A percentile compares a stretch with the other conserved stretches of the same genome.
Conservation (phyloP, 2,329 filamentous ascomycete species). For the Aspergillus caelatus region DNA sequence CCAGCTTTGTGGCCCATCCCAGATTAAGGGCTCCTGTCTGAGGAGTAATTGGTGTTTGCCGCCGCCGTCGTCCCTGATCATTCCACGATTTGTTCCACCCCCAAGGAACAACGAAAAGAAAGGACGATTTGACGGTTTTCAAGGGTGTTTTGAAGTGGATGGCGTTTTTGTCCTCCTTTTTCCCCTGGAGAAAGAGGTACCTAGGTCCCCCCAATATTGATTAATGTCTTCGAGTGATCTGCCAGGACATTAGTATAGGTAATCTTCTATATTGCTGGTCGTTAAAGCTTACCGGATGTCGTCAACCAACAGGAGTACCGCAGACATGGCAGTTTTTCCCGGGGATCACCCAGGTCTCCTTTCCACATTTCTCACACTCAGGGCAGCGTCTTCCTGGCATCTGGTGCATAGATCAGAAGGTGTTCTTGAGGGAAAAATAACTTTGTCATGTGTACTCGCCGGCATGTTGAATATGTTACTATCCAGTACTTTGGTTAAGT, state of each 20-base stretch:
- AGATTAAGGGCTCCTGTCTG: neutral
- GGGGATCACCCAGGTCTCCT: conserved; percentile 50
- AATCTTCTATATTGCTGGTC: neutral
- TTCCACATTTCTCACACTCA: conserved; percentile 37
- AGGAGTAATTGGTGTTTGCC: neutral
- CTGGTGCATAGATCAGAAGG: conserved; percentile 24
- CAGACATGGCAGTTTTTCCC: conserved; percentile 50
- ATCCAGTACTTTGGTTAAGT: neutral
- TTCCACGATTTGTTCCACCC: neutral
- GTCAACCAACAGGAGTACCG: conserved; percentile 37
- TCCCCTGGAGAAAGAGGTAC: neutral
- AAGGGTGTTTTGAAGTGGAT: neutral
- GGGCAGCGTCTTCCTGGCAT: conserved; percentile 51
- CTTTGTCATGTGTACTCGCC: conserved; percentile 4
- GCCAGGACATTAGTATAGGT: neutral
- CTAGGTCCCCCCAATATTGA: neutral
- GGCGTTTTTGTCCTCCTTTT: neutral
- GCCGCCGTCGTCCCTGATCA: neutral
- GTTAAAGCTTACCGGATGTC: neutral
- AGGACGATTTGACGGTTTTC: neutral
- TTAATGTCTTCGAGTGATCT: neutral
- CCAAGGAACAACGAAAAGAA: neutral
- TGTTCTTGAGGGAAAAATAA: neutral
- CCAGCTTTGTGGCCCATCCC: neutral
- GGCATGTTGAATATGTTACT: conserved; percentile 12